These are phyloP conservation scores for Talaromyces sp. DNA, from an alignment of 2,329 filamentous ascomycete genomes.

Conservation along the genomic window DNA sequence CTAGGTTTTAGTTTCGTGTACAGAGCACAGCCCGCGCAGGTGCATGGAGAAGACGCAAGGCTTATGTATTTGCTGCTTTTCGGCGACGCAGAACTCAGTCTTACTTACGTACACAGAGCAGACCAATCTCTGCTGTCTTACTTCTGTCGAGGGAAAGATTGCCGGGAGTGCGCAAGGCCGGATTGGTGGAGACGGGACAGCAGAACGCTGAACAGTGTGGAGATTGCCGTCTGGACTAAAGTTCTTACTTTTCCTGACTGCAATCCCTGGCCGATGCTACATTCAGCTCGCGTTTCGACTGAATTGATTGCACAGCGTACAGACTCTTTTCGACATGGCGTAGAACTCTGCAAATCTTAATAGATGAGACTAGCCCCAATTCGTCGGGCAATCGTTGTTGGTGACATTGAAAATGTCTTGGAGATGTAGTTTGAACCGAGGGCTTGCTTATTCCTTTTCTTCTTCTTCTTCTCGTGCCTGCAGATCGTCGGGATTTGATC, in stretches of 20 bases:
- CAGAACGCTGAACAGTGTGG: background rate
- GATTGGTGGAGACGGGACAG: background rate
- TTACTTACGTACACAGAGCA: background rate
- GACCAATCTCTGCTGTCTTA: background rate
- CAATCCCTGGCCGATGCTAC: background rate
- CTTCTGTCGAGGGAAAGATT: background rate
- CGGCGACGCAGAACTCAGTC: background rate
- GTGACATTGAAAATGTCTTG: background rate
- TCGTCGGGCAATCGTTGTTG: background rate
- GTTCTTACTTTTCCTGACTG: background rate
- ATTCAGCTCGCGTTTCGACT: background rate
- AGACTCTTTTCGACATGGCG: background rate
- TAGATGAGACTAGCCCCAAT: background rate
- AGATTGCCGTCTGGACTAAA: background rate
- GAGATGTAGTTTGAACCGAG: background rate
- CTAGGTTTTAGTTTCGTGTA: background rate
- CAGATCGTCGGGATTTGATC: conserved; percentile 2
- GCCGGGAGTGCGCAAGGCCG: background rate
- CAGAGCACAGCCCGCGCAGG: background rate
- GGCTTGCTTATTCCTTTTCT: background rate
- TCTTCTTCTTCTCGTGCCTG: background rate
- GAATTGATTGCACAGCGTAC: background rate
- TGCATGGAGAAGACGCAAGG: background rate
- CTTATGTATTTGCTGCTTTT: background rate
- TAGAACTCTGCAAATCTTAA: background rate